These are phyloP conservation scores for Umbelopsis sp. DNA, from an alignment of 192 early-diverging fungal genomes.

Conservation along the genomic window DNA sequence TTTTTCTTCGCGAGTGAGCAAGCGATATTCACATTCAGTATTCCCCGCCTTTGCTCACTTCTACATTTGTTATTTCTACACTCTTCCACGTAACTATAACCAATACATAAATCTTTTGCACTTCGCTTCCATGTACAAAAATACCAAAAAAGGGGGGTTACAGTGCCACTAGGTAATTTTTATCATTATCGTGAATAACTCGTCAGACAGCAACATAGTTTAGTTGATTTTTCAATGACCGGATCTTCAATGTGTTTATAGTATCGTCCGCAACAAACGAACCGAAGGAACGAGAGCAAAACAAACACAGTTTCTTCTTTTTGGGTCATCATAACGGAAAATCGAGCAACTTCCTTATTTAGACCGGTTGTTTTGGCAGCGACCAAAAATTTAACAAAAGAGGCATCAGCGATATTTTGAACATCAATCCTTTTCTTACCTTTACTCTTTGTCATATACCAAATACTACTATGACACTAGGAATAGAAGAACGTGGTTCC, in stretches of 20 bases:
- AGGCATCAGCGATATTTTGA: constrained; percentile 14
- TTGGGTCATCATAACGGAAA: background rate
- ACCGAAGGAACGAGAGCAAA: too few species aligned
- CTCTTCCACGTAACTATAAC: background rate
- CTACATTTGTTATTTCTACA: too few species aligned
- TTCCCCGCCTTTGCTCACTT: background rate
- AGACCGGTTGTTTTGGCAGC: constrained; percentile 19
- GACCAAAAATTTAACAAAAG: constrained; percentile 18
- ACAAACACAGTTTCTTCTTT: too few species aligned
- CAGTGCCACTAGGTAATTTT: too few species aligned
- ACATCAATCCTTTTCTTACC: constrained; percentile 9
- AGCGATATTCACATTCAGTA: background rate
- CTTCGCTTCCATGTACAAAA: background rate
- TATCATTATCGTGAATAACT: background rate
- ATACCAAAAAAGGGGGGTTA: background rate
- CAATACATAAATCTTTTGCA: background rate
- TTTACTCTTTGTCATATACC: constrained; percentile 1
- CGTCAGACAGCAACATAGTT: background rate
- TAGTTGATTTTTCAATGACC: too few species aligned
- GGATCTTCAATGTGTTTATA: too few species aligned
- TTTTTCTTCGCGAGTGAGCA: background rate
- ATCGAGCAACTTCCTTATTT: constrained; percentile 11
- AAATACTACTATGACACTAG: background rate
- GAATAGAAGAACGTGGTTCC: constrained; percentile 18
- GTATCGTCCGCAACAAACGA: too few species aligned